These are phyloP conservation scores for Colletotrichum sp. DNA, from an alignment of 2,329 filamentous ascomycete genomes.

Conservation along the genomic window DNA sequence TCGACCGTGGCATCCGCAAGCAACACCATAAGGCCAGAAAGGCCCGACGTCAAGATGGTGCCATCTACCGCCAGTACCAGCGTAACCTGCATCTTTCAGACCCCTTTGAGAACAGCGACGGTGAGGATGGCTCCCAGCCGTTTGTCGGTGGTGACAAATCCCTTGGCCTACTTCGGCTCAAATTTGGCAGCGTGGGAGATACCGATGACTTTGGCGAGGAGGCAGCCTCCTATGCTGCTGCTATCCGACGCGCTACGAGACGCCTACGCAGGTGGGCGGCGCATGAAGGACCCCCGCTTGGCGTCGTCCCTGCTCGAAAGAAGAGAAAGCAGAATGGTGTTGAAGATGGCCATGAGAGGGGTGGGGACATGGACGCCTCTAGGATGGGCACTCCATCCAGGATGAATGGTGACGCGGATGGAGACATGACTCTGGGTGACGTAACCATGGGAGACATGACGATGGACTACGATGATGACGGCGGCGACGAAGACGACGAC, in stretches of 20 bases:
- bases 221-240: conserved; percentile 67
- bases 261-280: conserved; percentile 74
- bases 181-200: conserved; percentile 70
- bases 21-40: conserved; percentile 69
- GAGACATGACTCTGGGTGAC: conserved; percentile 45
- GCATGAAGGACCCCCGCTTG: conserved; percentile 46
- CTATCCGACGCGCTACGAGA: conserved; percentile 66
- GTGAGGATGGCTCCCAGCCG: conserved; percentile 50
- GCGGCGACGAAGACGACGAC: conserved; percentile 24
- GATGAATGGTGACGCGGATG: conserved; percentile 38
- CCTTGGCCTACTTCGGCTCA: conserved; percentile 53
- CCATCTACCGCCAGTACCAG: conserved; percentile 69
- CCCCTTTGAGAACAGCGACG: conserved; percentile 67
- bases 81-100: conserved; percentile 63
- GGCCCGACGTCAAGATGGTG: conserved; percentile 66
- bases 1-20: conserved; percentile 74
- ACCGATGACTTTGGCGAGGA: conserved; percentile 81
- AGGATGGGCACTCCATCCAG: conserved; percentile 6
- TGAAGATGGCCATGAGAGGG: conserved; percentile 20
- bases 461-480: conserved; percentile 57
- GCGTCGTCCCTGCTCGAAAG: conserved; percentile 54
- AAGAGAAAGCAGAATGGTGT: conserved; percentile 28
- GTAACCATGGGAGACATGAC: conserved; percentile 40
- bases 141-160: conserved; percentile 31
- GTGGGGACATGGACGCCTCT: conserved; percentile 30